Evolutionary conservation across 116 monocot species (phyloP).

Genomic region (Papilionanthe hybrid): DNA sequence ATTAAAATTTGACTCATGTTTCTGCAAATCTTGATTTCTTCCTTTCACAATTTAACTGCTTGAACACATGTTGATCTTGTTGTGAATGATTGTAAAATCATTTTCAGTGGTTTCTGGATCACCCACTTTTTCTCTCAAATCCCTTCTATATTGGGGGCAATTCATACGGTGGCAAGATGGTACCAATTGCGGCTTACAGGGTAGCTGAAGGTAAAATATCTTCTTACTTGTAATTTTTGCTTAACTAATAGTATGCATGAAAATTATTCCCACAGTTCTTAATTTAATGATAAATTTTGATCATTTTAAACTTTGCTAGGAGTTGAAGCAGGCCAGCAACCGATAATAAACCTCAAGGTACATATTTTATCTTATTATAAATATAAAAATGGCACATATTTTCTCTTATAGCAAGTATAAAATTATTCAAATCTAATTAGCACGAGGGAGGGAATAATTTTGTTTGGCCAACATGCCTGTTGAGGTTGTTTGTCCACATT

Average conservation of each 20-base stretch:
- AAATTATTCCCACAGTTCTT: neutral
- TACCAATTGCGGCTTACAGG: conserved; percentile 16
- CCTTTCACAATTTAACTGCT: neutral
- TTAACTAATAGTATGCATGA: neutral
- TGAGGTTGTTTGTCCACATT: too few species aligned
- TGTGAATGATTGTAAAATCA: neutral
- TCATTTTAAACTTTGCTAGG: neutral
- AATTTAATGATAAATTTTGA: neutral
- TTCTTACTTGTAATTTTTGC: neutral
- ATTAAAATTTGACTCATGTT: neutral
- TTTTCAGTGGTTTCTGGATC: conserved; percentile 33
- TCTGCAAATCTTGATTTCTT: neutral
- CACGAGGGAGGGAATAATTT: too few species aligned
- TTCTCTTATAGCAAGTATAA: neutral
- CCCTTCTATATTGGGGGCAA: conserved; percentile 43
- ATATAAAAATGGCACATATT: neutral
- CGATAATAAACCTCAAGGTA: neutral
- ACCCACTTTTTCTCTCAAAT: conserved; percentile 27
- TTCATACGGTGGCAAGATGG: conserved; percentile 37
- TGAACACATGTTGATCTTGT: neutral
- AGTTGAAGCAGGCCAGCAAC: neutral
- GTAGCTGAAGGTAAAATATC: conserved; percentile 8
- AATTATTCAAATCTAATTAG: neutral
- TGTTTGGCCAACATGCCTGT: too few species aligned
- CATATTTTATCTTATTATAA: neutral